Evolutionary conservation across 176 grass and related monocot genomes (phyloP), one percentile per base, ranked within the genome.

Genomic region (Carex scoparia): DNA sequence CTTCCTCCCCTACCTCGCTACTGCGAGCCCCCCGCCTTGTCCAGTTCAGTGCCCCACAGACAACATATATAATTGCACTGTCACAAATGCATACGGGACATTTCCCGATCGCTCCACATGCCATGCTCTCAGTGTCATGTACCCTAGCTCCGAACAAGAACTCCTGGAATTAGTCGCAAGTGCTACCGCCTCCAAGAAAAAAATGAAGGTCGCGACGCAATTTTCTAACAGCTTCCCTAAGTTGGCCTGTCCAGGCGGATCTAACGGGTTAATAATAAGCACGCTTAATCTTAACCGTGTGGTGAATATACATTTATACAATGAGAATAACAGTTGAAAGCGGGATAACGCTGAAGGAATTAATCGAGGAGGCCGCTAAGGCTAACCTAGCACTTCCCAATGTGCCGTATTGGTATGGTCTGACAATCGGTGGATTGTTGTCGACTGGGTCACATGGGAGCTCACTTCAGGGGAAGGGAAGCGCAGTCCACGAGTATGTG

Each of bases 401-500:
- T 73, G 61, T 81, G 14, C 92, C 94, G 0, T 97, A 97, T 88
- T 97, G 90, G 90, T 89, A 69, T 86, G 94, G 92, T 9, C 55
- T 92, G 85, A 97, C 92, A 12, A 76, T 94, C 7, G 94, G 92
- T n/a, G 94, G 94, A 32, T 74, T 97, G 79, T 62, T 97, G 13
- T 76, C 83, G 67, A 97, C 92, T 0, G 94, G 94, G 10, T 79
- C 94, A 31, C 94, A 97, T 49, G 94, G 94, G 44, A 97, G 94
- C 90, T 97, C 94, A 11, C 79, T 92, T 10, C 79, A 60, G 92
- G 92, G 88, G 0, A 94, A 94, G 31, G 94, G 94, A 40, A 84
- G 92, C 72, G 92, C 94, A 14, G 90, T 94, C 31, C 94, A 97
- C 78, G 94, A 97, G 92, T 92, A 97, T 83, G 90, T 94, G 38